Conservation (phyloP, 768 basidiomycete species). For the Psilocybe tampanensis region DNA sequence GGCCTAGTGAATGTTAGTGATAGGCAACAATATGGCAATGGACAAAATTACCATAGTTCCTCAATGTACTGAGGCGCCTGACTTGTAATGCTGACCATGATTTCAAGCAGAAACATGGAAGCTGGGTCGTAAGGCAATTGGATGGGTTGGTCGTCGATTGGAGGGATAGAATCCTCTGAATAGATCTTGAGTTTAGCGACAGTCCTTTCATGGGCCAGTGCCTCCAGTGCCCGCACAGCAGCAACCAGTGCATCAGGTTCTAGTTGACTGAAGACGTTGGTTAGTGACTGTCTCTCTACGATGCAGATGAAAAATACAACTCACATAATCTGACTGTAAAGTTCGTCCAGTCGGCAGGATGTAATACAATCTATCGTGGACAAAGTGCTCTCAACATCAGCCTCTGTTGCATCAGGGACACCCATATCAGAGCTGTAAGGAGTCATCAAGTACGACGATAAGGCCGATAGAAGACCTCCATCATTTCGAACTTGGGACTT, state of each 20-base stretch:
- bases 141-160: constrained; percentile 44
- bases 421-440: constrained; percentile 84
- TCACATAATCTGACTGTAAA: constrained; percentile 92
- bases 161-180: constrained; percentile 55
- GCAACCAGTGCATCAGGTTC: constrained; percentile 80
- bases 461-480: constrained; percentile 88
- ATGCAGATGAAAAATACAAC: constrained; percentile 26
- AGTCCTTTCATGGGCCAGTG: constrained; percentile 88
- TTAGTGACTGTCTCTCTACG: background rate
- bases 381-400: constrained; percentile 91
- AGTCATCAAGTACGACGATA: constrained; percentile 96
- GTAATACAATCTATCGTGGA: constrained; percentile 95
- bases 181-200: constrained; percentile 76
- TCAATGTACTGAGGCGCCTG: constrained; percentile 78
- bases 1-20: constrained; percentile 68
- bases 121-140: constrained; percentile 93
- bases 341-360: constrained; percentile 90
- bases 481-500: constrained; percentile 69
- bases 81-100: constrained; percentile 87
- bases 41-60: constrained; percentile 74
- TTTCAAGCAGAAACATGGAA: constrained; percentile 92
- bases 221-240: constrained; percentile 84
- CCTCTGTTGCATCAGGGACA: constrained; percentile 87
- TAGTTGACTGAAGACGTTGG: constrained; percentile 56
- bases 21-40: background rate